These are phyloP conservation scores for Dactylellina cionopaga DNA, from an alignment of 2,329 filamentous ascomycete species.

Conservation along the genomic window DNA sequence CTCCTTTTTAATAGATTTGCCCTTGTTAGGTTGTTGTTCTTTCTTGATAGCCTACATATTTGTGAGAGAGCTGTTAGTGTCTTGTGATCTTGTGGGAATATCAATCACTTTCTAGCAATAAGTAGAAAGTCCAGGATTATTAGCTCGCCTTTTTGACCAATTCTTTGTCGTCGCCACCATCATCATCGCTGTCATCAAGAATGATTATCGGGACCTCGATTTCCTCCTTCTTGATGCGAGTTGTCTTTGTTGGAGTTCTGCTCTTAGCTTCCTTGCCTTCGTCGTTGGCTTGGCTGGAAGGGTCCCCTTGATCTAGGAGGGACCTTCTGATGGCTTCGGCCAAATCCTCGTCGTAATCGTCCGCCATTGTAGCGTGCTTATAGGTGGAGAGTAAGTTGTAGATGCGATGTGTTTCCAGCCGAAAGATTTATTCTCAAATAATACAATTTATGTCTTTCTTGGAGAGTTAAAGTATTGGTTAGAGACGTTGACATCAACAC, in stretches of 20 bases:
- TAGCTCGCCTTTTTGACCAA: constrained; percentile 19
- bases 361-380: no score
- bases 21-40: not conserved
- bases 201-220: constrained; percentile 29
- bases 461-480: not conserved
- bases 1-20: not conserved
- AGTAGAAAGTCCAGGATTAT: not conserved
- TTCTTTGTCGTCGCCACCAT: constrained; percentile 17
- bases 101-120: not conserved
- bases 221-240: constrained; percentile 29
- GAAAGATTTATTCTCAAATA: no score
- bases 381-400: no score
- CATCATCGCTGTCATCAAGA: constrained; percentile 38
- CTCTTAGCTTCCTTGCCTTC: not conserved
- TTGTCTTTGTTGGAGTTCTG: constrained; percentile 27
- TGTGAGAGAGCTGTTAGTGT: not conserved
- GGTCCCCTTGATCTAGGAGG: constrained; percentile 16
- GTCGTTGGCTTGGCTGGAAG: not conserved
- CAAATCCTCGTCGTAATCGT: constrained; percentile 46
- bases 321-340: constrained; percentile 44
- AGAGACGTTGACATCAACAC: not conserved
- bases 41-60: constrained; percentile 15
- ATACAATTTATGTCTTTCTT: not conserved
- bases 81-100: not conserved
- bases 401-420: no score